A percentile compares a stretch with the other conserved stretches of the same genome.
Conservation (phyloP, 2,329 filamentous ascomycete genomes). For the Pseudocercospora fuligena region DNA sequence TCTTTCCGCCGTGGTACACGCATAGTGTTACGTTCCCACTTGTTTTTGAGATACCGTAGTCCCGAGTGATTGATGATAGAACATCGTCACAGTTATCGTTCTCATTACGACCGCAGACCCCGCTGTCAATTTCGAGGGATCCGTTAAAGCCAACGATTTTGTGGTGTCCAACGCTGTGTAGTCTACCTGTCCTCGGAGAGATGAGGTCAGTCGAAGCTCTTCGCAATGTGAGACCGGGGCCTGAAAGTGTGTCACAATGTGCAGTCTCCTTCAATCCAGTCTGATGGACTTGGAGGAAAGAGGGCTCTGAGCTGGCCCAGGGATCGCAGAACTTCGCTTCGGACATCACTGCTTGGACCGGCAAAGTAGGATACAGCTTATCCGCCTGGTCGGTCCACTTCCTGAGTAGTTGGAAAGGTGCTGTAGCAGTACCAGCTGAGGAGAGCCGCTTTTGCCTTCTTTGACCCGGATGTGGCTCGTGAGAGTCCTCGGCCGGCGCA, state of each 20-base stretch:
- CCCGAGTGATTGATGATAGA: background rate
- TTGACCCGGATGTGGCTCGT: slow-evolving; percentile 9
- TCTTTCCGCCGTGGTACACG: slow-evolving; percentile 11
- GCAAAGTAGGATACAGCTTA: background rate
- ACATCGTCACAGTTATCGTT: slow-evolving; percentile 2
- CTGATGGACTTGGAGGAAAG: background rate
- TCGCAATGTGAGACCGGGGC: background rate
- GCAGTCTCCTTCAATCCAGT: background rate
- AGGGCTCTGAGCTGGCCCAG: background rate
- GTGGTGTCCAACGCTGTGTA: slow-evolving; percentile 13
- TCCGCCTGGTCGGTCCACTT: slow-evolving; percentile 16
- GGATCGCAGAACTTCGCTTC: background rate
- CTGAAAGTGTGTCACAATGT: background rate
- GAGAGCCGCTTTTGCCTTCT: slow-evolving; percentile 13
- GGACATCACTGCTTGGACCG: background rate
- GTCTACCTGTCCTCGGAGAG: slow-evolving; percentile 12
- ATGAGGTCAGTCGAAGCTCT: slow-evolving; percentile 14
- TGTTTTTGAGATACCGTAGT: background rate
- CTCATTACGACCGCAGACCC: background rate
- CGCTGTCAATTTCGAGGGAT: background rate
- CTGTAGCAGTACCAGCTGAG: slow-evolving; percentile 13
- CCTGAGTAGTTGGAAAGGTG: slow-evolving; percentile 9
- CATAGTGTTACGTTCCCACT: background rate
- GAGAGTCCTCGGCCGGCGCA: background rate
- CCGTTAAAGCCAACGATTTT: slow-evolving; percentile 4